Evolutionary conservation across 140 eudicot species (phyloP), one percentile per base, ranked within the genome.

Genomic region (Erigeron philadelphicus): DNA sequence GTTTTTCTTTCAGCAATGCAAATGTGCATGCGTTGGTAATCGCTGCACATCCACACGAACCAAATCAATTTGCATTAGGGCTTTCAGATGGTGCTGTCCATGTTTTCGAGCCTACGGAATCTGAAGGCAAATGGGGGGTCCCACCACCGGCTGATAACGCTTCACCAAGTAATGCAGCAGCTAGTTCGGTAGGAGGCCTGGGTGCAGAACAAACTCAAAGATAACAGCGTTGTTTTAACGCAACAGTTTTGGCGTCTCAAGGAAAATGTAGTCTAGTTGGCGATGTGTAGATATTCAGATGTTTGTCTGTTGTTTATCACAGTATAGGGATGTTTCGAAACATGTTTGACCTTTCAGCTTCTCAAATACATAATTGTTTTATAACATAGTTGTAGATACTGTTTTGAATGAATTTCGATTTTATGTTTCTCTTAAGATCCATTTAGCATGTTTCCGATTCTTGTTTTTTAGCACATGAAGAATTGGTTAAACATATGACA

Each of bases 41-140:
- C 18, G 95, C 96, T 11, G 96, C 96, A 48, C 95, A 89, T 67
- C 94, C 96, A 68, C 88, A 84, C 67, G 90, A 89, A 74, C 82
- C 90, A 38, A 89, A 86, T 72, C 96, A 89, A 42, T 89, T 89
- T 49, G 95, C 95, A 13, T 47, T 89, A 48, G 96, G 95, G 64
- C 79, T 89, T 1, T 83, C 94, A 55, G 94, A 88, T 58, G 96
- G 96, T 7, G 80, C 74, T 11, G 96, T 88, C 35, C 90, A 86
- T 73, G 94, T 88, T 4, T 67, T 88, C 23, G 96, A 88, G 72
- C 96, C 96, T 23, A 90, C 86, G 10, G 94, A 86, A 64, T 83
- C 94, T 1, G 96, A 88, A 81, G 86, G 90, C 61, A 83, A 84
- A 43, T 88, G 96, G 96, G 94, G 96, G 11, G 78, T 86, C 42